These are phyloP conservation scores for Flammula alnicola DNA, from an alignment of 1,284 basidiomycete genomes.

Conservation along the genomic window DNA sequence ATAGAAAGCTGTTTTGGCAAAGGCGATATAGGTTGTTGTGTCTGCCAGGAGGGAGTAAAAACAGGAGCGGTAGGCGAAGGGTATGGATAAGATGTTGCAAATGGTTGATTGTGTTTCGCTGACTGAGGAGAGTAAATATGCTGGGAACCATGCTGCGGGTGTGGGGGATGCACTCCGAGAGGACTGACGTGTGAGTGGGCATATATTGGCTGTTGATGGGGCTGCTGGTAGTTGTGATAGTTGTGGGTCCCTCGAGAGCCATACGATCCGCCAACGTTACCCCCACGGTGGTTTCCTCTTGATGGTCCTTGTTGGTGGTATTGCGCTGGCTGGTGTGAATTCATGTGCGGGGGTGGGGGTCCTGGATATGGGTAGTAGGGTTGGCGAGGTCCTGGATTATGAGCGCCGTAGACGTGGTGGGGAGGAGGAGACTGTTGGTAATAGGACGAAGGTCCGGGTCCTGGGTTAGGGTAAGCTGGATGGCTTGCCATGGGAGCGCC, in stretches of 20 bases:
- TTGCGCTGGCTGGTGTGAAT: conserved; percentile 25
- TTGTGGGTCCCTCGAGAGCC: conserved; percentile 21
- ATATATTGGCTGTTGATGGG: conserved; percentile 24
- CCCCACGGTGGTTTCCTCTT: conserved; percentile 29
- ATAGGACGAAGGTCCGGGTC: conserved; percentile 36
- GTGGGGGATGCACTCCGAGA: conserved; percentile 13
- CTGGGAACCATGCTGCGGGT: conserved; percentile 24
- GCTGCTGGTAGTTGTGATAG: conserved; percentile 18
- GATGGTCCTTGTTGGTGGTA: conserved; percentile 27
- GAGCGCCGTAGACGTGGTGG: conserved; percentile 34
- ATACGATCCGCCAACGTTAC: conserved; percentile 23
- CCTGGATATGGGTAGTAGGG: conserved; percentile 33
- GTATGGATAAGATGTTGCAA: conserved; percentile 30
- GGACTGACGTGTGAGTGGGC: conserved; percentile 16
- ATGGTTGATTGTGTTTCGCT: conserved; percentile 29
- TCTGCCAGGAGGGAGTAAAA: conserved; percentile 43
- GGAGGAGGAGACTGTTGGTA: conserved; percentile 35
- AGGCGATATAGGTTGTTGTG: conserved; percentile 36
- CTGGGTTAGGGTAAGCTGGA: conserved; percentile 34
- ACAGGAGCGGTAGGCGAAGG: conserved; percentile 32
- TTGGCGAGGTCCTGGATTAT: conserved; percentile 32
- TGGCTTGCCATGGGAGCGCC: conserved; percentile 32
- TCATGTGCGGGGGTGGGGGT: conserved; percentile 27
- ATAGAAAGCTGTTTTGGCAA: conserved; percentile 44
- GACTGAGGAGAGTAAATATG: conserved; percentile 26